Evolutionary conservation across 2,329 filamentous ascomycete species (phyloP), one percentile per base, ranked within the genome.

Genomic region (Corinectria fuckeliana): DNA sequence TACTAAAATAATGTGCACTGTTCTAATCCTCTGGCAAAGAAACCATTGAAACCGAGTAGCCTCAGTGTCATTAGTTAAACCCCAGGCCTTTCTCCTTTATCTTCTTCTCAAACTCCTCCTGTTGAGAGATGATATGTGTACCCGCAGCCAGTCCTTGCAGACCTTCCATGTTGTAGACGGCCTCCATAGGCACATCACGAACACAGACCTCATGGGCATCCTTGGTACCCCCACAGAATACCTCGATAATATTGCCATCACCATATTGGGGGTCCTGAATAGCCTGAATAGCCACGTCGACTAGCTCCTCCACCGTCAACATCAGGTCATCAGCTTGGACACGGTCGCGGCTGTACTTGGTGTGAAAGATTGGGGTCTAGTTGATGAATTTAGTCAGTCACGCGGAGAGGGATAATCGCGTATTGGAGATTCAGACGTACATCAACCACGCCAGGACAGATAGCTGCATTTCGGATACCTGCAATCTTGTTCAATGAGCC

Each of bases 381-480:
- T 18, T 14, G 26, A 5, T n/a, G 9, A n/a, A 14, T 14, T 52
- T 25, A 7, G 50, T 41, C 16, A 52, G 28, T 23, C 7, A 16
- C 16, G 11, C 20, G n/a, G 2, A 14, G 11, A 5, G 20, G 3
- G 3, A 13, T 5, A n/a, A 13, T 13, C 4, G 10, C 3, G 4
- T 2, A 13, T 32, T 2, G 5, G n/a, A 3, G 0, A 4, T 23
- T 1, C 47, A 4, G 7, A 57, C 62, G 5, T 36, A 62, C 63
- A 38, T 60, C 48, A 13, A 62, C 62, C 3, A 57, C 41, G 1
- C 50, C 53, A 1, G 63, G 62, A 8, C 63, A 65, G 5, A 65
- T 32, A 3, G 62, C 52, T 3, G 59, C 52, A 25, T 62, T 64
- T 5, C 63, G 48, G 2, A 65, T 58, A 1, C 52, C 51, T 6